Conservation (phyloP, 108 stramenopile species). For the Stephanodiscus triporus region DNA sequence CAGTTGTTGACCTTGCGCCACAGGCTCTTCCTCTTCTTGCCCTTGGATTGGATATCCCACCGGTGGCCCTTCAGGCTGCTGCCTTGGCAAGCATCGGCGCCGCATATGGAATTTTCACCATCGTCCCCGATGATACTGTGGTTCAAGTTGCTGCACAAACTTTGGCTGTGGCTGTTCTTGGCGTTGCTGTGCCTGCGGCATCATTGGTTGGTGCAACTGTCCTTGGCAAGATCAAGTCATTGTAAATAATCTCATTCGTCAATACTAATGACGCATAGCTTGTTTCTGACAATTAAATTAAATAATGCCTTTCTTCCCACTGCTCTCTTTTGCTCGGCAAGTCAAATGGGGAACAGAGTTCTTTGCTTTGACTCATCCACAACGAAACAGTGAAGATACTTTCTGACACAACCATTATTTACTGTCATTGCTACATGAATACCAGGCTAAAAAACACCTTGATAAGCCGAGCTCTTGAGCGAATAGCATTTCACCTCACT, state of each 20-base stretch:
- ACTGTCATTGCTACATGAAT: too few relatives aligned
- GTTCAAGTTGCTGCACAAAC: conserved; percentile 80
- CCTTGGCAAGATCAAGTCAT: conserved; percentile 71
- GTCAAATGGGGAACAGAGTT: too few relatives aligned
- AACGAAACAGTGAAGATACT: too few relatives aligned
- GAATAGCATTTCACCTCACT: too few relatives aligned
- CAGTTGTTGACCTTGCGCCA: conserved; percentile 77
- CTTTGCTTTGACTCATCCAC: too few relatives aligned
- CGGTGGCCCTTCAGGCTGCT: conserved; percentile 52
- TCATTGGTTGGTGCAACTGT: conserved; percentile 73
- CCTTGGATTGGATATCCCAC: conserved; percentile 60
- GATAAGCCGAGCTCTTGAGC: too few relatives aligned
- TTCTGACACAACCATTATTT: too few relatives aligned
- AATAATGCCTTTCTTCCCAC: too few relatives aligned
- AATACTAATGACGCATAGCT: too few relatives aligned
- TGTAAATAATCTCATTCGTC: conserved; percentile 18
- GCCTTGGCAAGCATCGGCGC: conserved; percentile 65
- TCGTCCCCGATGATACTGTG: conserved; percentile 85
- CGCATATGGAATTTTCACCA: conserved; percentile 64
- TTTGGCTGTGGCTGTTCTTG: conserved; percentile 70
- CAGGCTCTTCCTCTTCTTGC: conserved; percentile 79
- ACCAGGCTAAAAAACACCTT: too few relatives aligned
- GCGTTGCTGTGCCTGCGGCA: conserved; percentile 63
- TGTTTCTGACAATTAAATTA: too few relatives aligned
- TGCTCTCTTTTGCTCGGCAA: too few relatives aligned